Evolutionary conservation across 1,139 yeast species (phyloP).

Genomic region (Scheffersomyces parashehatae): DNA sequence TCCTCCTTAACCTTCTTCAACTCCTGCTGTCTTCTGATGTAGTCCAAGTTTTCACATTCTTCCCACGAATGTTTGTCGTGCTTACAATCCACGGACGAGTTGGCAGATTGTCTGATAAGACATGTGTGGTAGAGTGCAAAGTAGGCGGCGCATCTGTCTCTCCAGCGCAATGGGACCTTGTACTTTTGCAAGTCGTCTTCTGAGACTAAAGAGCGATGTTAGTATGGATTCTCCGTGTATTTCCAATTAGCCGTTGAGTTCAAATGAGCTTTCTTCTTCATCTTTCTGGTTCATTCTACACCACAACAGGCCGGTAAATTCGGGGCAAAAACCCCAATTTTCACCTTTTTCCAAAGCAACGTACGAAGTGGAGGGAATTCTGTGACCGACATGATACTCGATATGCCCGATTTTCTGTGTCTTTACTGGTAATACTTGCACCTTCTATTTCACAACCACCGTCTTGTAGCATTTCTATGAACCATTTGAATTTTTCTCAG

Average conservation of each 20-base stretch:
- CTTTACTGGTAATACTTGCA: conserved; percentile 2
- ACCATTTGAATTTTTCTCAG: too few relatives aligned
- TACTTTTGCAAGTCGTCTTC: conserved; percentile 84
- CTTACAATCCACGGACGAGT: conserved; percentile 58
- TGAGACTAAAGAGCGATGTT: conserved; percentile 47
- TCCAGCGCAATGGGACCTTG: conserved; percentile 77
- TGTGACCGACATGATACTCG: conserved; percentile 39
- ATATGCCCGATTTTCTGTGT: too few relatives aligned
- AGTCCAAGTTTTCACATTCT: conserved; percentile 82
- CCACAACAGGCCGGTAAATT: neutral
- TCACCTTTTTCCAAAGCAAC: conserved; percentile 16
- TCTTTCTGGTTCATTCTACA: neutral
- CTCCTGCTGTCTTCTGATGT: conserved; percentile 78
- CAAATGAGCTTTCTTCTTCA: neutral
- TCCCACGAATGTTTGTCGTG: conserved; percentile 85
- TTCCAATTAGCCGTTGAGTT: neutral
- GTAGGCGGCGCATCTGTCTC: conserved; percentile 84
- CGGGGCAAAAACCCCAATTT: neutral
- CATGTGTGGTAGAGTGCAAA: conserved; percentile 58
- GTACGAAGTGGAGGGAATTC: conserved; percentile 55
- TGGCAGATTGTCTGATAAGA: conserved; percentile 49
- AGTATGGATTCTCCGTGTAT: conserved; percentile 5
- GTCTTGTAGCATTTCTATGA: too few relatives aligned
- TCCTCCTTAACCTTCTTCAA: conserved; percentile 57
- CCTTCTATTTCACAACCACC: conserved; percentile 4